These are phyloP conservation scores for Amanita exitialis DNA, from an alignment of 768 basidiomycete species.

Conservation along the genomic window DNA sequence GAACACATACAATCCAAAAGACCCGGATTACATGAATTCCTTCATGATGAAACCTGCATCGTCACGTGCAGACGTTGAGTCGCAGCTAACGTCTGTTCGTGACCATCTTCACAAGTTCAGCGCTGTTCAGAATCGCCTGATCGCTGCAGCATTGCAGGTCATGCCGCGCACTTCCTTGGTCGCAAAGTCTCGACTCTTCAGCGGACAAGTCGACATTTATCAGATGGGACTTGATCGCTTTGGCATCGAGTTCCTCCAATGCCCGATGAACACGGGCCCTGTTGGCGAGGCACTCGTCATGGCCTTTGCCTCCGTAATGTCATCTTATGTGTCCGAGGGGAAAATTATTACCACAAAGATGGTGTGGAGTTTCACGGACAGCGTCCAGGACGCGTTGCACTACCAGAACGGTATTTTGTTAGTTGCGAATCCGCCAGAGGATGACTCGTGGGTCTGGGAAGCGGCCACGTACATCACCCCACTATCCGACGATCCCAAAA, in stretches of 20 bases:
- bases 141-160: slow-evolving; percentile 5
- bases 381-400: slow-evolving; percentile 6
- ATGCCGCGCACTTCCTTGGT: slow-evolving; percentile 8
- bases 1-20: slow-evolving; percentile 1
- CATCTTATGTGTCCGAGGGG: neutral
- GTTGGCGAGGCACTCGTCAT: neutral
- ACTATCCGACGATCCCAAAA: neutral
- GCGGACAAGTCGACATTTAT: slow-evolving; percentile 8
- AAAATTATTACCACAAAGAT: slow-evolving; percentile 8
- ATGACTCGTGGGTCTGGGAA: slow-evolving; percentile 1
- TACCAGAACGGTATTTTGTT: slow-evolving; percentile 9
- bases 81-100: neutral
- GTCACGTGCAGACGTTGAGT: neutral
- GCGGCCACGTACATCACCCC: neutral
- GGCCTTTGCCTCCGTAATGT: neutral
- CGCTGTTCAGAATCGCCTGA: slow-evolving; percentile 6
- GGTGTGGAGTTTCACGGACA: slow-evolving; percentile 9
- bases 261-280: neutral
- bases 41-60: slow-evolving; percentile 7
- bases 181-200: slow-evolving; percentile 2
- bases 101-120: slow-evolving; percentile 6
- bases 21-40: slow-evolving; percentile 8
- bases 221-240: neutral
- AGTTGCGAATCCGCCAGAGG: slow-evolving; percentile 3
- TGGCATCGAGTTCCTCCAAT: slow-evolving; percentile 4